Evolutionary conservation across 176 grass and related monocot genomes (phyloP), one percentile per base, ranked within the genome.

Genomic region (Bothriochloa decipiens): DNA sequence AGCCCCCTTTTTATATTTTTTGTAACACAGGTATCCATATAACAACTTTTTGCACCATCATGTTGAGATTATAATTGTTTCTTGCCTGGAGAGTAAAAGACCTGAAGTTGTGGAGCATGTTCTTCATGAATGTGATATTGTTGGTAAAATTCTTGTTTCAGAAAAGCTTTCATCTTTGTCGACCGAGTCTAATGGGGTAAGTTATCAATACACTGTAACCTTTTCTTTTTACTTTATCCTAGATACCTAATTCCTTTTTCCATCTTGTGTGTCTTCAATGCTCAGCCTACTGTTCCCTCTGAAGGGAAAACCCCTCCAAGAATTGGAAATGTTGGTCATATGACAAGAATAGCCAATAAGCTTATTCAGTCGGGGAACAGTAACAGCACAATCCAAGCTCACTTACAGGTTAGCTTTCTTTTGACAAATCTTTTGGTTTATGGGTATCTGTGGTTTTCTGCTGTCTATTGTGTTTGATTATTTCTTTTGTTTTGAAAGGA

Each of bases 41-140:
- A 99, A 99, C 80, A 99, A 99, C 63, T 99, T 99, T 86, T 83
- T 99, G 87, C 97, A 96, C 67, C 93, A 99, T 53, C 91, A 99
- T 84, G 93, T 99, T 49, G 97, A 96, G 88, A 96, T 92, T 82
- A 89, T 96, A 74, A 82, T 96, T 77, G 90, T 94, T 70, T 94
- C 97, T 60, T 99, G 97, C 77, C 89, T 99, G 70, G 97, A 96
- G 89, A 80, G 90, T 89, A 94, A 89, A 91, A 92, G 83, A 85
- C 79, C 28, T 78, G 86, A 87, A 80, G 81, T 99, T 57, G 86
- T 96, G 79, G 97, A 96, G 40, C 97, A 99, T 88, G 86, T 96
- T 84, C 86, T 96, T 81, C 83, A 92, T 52, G 91, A 99, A 20
- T 99, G 97, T 79, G 80, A 91, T 73, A 70, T 99, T 89, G 91